Evolutionary conservation across 257 asterid species (phyloP).

Genomic region (Anisodus tanguticus): DNA sequence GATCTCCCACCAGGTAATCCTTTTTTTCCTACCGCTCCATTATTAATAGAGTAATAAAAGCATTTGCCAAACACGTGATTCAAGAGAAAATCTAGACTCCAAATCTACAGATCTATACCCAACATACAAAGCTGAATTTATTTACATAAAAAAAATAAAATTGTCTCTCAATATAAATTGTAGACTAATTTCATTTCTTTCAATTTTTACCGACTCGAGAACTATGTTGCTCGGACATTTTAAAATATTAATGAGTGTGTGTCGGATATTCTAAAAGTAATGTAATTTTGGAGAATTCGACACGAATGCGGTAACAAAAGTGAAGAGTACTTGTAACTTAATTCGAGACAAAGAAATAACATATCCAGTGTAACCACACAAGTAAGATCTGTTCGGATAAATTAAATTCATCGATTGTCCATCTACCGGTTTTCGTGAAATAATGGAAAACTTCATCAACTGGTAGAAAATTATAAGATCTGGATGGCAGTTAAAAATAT

Average conservation of each 20-base stretch:
- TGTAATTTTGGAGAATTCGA: too few relatives aligned
- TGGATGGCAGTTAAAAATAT: neutral
- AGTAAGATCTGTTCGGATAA: too few relatives aligned
- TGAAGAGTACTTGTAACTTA: too few relatives aligned
- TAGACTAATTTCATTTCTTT: neutral
- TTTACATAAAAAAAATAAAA: neutral
- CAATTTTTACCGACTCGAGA: neutral
- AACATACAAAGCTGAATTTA: neutral
- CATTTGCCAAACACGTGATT: constrained; percentile 19
- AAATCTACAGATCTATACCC: neutral
- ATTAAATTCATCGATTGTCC: neutral
- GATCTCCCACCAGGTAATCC: neutral
- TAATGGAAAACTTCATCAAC: neutral
- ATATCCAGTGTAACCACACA: too few relatives aligned
- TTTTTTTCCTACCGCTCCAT: neutral
- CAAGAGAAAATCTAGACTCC: neutral
- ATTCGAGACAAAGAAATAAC: too few relatives aligned
- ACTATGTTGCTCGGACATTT: neutral
- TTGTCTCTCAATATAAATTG: neutral
- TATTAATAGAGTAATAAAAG: neutral
- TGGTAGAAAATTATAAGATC: neutral
- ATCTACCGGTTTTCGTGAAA: neutral
- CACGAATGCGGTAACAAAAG: too few relatives aligned
- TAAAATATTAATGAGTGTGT: too few relatives aligned
- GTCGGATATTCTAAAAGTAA: too few relatives aligned